Percentiles rank a stretch among this genome's conserved stretches.
Conservation (phyloP, 1,284 basidiomycete genomes). For the Tylopilus sp. region DNA sequence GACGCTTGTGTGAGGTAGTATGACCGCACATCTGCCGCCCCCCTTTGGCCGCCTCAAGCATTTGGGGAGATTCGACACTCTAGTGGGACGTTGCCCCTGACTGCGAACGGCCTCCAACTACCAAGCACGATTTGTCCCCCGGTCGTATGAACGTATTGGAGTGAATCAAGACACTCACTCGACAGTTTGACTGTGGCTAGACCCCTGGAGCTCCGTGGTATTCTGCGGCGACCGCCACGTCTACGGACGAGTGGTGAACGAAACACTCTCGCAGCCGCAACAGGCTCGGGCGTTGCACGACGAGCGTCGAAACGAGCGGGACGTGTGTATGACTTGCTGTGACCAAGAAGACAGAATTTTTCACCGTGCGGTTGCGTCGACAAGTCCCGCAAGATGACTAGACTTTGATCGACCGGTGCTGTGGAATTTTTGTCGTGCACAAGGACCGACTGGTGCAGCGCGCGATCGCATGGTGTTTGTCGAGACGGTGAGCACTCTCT, state of each 20-base stretch:
- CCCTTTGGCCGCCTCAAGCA: constrained; percentile 11
- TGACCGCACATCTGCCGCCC: constrained; percentile 13
- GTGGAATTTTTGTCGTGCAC: constrained; percentile 6
- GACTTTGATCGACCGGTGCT: constrained; percentile 3
- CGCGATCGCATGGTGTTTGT: constrained; percentile 3
- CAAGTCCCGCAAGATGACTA: constrained; percentile 13
- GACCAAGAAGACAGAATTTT: constrained; percentile 27
- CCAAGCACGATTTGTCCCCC: constrained; percentile 21
- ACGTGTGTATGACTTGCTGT: constrained; percentile 22
- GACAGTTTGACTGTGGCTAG: constrained; percentile 18
- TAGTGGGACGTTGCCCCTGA: constrained; percentile 1
- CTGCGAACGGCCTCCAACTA: neutral
- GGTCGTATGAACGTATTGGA: constrained; percentile 24
- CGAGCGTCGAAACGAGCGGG: constrained; percentile 26
- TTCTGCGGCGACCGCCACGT: constrained; percentile 1
- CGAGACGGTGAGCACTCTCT: constrained; percentile 11
- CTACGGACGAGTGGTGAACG: constrained; percentile 11
- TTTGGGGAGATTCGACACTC: neutral
- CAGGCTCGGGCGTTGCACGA: constrained; percentile 15
- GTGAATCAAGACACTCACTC: constrained; percentile 33
- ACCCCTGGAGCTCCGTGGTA: neutral
- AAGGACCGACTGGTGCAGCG: neutral
- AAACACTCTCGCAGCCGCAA: constrained; percentile 13
- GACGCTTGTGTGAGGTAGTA: constrained; percentile 31
- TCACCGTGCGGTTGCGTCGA: constrained; percentile 19